Base-by-base conservation (phyloP, 2,329 filamentous ascomycete genomes). In the Basipetospora chlamydospora region DNA sequence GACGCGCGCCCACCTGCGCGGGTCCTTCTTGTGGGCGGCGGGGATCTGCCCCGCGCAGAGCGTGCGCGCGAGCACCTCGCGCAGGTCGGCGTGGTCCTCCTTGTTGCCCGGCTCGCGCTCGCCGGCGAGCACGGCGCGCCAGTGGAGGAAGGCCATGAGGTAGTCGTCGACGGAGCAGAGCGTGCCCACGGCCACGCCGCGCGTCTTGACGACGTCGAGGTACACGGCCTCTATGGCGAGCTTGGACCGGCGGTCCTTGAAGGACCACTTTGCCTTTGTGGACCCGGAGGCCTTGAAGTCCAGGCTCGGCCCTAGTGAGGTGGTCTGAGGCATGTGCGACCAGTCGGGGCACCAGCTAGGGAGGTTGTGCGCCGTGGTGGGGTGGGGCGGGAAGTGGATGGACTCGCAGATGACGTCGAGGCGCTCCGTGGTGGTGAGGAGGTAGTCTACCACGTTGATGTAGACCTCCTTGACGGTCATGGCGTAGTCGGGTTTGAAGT, bases 321-420 rank as follows among this genome's bases (percentile, higher is more conserved):
- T 42, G 0, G 42, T 38, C 6, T 45, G 39, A 2, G 48, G 42
- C 2, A 43, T 43, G 28, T 54, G 46, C 1, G 53, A 57, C 54
- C 55, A 59, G 40, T 59, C 56, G 0, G 56, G 56, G 3, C 51
- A 49, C 50, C 52, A 59, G 0, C 45, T 49, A 2, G 55, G 57
- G 4, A 60, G 39, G 10, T 43, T 48, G 22, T n/a, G n/a, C 2
- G 39, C 16, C 4, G 46, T 39, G 35, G 41, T 47, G 2, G 41
- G 45, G 26, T 52, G 46, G 1, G 42, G 26, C 0, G 52, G 52
- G 26, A 48, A 56, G 32, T 58, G 48, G 28, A 57, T 53, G 3
- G 51, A 39, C 22, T 56, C 50, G 43, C 54, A 55, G 3, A 59
- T 49, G 6, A 59, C 47, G 38, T 59, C 53, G 2, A 58, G 41